Evolutionary conservation across 306 rosid genomes (phyloP), one percentile per base, ranked within the genome.

Genomic region (Hippophae rhamnoides): DNA sequence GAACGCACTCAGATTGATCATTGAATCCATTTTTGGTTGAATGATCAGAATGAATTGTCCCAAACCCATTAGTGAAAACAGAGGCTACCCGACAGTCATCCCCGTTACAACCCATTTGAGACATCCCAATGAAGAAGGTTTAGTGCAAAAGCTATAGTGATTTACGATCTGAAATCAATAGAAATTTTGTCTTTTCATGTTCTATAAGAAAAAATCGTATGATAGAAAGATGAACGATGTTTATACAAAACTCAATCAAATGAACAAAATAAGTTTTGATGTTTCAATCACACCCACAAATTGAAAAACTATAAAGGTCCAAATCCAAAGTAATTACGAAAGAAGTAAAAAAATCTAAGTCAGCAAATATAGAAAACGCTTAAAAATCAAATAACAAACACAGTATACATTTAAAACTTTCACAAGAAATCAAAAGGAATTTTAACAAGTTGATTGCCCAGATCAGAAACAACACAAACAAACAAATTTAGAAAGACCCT

Each of bases 71-170:
- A 25, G 27, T 6, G 26, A 48, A 61, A 46, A 58, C 56, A 27
- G 61, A 42, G 41, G 46, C 14, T 2, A 8, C 38, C 53, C 57
- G 61, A 54, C 57, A 48, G 23, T 43, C 68, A 68, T 52, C 43
- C 25, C 52, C 59, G 44, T 23, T 52, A 41, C 3, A 53, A 26
- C 67, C 78, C 95, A 78, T 78, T 52, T 54, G 11, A 8, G 54
- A 10, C 14, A 31, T 12, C 18, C 4, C 54, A 52, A n/a, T 27
- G 8, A 54, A 51, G 4, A 9, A 41, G 31, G 14, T 5, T 10
- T 54, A 51, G 14, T 10, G 10, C 23, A 59, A 58, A 58, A 57
- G 12, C 52, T 13, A 58, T 8, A 9, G 48, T 12, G 43, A 50
- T 60, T 50, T 53, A 61, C 60, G 65, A 51, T 41, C 41, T 25